Conservation (phyloP, 495 filamentous ascomycete species). For the Penicillium macrosclerotiorum region DNA sequence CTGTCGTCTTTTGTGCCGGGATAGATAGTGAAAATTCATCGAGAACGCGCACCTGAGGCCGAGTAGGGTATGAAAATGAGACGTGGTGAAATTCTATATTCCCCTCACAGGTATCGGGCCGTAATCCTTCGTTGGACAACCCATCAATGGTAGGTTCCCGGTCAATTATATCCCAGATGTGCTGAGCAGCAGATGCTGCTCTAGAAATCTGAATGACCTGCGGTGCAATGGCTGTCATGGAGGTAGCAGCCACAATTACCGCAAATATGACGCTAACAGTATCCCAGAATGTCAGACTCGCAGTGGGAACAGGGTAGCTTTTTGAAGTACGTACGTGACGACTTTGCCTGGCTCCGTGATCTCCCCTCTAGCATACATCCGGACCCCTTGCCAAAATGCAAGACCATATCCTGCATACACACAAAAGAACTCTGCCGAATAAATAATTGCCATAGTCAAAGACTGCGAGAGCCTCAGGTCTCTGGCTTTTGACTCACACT, state of each 20-base stretch:
- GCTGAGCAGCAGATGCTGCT: constrained; percentile 45
- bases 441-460: too few relatives aligned
- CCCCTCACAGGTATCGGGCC: too few relatives aligned
- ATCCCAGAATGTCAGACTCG: background rate
- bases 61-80: constrained; percentile 58
- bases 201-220: constrained; percentile 48
- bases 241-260: constrained; percentile 30
- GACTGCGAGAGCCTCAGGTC: too few relatives aligned
- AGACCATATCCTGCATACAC: constrained; percentile 64
- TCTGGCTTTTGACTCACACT: too few relatives aligned
- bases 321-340: constrained; percentile 45
- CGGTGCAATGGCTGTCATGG: constrained; percentile 33
- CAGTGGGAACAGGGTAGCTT: too few relatives aligned
- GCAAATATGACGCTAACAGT: constrained; percentile 4
- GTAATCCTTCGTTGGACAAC: constrained; percentile 21
- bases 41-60: constrained; percentile 41
- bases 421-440: background rate
- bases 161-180: constrained; percentile 49
- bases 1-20: constrained; percentile 18
- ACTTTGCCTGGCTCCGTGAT: constrained; percentile 28
- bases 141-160: constrained; percentile 31
- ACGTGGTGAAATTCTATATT: constrained; percentile 60
- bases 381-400: constrained; percentile 77
- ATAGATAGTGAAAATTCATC: constrained; percentile 34
- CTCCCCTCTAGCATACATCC: constrained; percentile 61